Conservation (phyloP, 306 rosid genomes). For the Dryas octopetala region DNA sequence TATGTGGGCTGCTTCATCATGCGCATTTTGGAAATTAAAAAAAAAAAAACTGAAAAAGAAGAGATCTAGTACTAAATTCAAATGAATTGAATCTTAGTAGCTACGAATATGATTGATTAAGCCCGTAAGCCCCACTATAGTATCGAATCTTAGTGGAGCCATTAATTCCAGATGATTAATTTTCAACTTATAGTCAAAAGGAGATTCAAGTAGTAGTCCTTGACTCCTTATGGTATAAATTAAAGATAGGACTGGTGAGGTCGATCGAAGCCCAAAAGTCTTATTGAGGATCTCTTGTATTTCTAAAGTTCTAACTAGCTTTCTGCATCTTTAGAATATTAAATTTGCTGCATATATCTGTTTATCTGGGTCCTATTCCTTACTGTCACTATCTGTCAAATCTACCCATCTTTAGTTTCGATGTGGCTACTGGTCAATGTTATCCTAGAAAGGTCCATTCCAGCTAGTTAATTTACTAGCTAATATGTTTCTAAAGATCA, state of each 20-base stretch:
- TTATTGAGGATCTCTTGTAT: background rate
- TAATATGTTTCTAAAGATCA: too few species aligned
- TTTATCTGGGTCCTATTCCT: background rate
- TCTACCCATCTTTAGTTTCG: background rate
- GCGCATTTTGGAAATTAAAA: background rate
- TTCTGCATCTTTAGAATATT: background rate
- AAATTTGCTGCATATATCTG: background rate
- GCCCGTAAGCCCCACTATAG: background rate
- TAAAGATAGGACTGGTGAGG: background rate
- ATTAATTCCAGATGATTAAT: background rate
- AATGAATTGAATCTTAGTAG: background rate
- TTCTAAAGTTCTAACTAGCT: background rate
- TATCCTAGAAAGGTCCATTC: too few species aligned
- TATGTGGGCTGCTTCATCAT: background rate
- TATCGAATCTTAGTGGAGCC: constrained; percentile 4
- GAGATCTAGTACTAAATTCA: background rate
- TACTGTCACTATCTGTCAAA: background rate
- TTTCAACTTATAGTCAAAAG: background rate
- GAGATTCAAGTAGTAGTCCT: background rate
- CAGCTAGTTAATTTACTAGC: too few species aligned
- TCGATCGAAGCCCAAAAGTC: background rate
- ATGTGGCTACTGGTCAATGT: background rate
- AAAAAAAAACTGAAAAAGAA: background rate
- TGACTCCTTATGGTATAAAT: background rate
- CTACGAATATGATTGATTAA: background rate